Evolutionary conservation across 805 yeast species (phyloP).

Genomic region (Wickerhamomyces bovis): DNA sequence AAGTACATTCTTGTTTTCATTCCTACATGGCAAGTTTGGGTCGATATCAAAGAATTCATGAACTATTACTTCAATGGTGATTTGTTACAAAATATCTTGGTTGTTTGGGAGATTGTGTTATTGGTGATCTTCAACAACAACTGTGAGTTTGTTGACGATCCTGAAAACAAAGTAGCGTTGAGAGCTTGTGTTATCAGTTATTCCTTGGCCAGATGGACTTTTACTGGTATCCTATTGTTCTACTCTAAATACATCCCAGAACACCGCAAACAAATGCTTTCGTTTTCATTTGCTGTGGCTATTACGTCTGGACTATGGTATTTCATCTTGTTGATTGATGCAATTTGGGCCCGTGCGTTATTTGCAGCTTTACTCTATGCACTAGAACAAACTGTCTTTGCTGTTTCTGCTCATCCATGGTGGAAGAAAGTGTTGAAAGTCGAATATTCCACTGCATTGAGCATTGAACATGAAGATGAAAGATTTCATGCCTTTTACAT

Average conservation of each 20-base stretch:
- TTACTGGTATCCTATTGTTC: conserved; percentile 25
- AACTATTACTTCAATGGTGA: conserved; percentile 60
- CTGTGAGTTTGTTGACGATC: conserved; percentile 33
- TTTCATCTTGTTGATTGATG: conserved; percentile 40
- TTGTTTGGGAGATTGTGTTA: conserved; percentile 46
- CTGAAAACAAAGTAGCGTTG: conserved; percentile 32
- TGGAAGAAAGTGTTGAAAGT: conserved; percentile 37
- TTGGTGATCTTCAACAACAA: conserved; percentile 48
- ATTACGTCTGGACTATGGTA: conserved; percentile 41
- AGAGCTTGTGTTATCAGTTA: conserved; percentile 32
- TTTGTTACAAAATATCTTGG: conserved; percentile 44
- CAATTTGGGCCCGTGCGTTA: conserved; percentile 40
- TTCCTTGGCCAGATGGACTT: conserved; percentile 32
- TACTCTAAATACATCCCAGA: conserved; percentile 41
- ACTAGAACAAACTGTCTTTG: conserved; percentile 36
- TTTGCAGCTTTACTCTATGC: conserved; percentile 34
- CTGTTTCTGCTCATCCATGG: conserved; percentile 41
- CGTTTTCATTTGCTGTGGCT: conserved; percentile 29
- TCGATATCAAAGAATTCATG: conserved; percentile 57
- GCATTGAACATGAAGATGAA: conserved; percentile 64
- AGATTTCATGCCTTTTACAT: conserved; percentile 51
- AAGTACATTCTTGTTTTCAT: conserved; percentile 45
- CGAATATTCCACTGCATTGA: conserved; percentile 51
- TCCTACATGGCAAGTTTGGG: conserved; percentile 62
- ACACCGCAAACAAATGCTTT: conserved; percentile 44